A percentile compares a stretch with the other conserved stretches of the same genome.
phyloP scores from a whole-genome alignment of 2,329 filamentous ascomycete genomes.

The Tympanopsis confertula region DNA sequence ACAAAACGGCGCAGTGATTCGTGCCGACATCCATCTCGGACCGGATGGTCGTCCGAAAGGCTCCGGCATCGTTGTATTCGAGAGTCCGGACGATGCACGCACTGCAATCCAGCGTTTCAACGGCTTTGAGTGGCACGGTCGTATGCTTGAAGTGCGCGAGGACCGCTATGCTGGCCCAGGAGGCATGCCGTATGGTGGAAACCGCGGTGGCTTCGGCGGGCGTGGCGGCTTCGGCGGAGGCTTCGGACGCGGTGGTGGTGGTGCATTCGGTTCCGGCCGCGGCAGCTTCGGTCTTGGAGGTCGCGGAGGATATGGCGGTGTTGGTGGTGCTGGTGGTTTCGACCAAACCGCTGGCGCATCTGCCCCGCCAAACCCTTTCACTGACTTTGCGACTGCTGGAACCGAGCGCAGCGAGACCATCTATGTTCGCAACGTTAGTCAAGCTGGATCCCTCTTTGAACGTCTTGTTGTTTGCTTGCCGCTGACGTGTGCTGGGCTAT shows the following conservation, averaged over 20 bases:
- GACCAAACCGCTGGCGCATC: conserved; percentile 32
- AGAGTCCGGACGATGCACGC: conserved; percentile 84
- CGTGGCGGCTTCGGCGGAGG: conserved; percentile 27
- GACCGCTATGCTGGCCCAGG: conserved; percentile 72
- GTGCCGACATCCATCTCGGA: conserved; percentile 86
- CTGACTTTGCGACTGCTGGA: conserved; percentile 78
- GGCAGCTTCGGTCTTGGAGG: conserved; percentile 46
- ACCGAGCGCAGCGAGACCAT: conserved; percentile 76
- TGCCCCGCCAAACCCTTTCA: conserved; percentile 75
- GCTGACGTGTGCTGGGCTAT: too few species aligned
- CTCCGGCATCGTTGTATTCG: conserved; percentile 92
- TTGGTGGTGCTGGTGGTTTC: conserved; percentile 23
- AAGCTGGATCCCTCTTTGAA: neutral
- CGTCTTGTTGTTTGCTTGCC: too few species aligned
- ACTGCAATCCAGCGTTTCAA: conserved; percentile 97
- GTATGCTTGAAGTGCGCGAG: conserved; percentile 84
- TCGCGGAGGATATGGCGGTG: conserved; percentile 38
- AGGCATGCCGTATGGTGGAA: conserved; percentile 18
- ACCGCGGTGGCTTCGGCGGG: conserved; percentile 16
- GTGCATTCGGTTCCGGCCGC: conserved; percentile 25
- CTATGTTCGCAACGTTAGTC: conserved; percentile 89
- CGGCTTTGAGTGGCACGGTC: conserved; percentile 96
- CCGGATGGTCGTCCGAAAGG: conserved; percentile 91
- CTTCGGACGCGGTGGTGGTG: conserved; percentile 23
- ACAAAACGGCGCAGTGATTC: conserved; percentile 69